Evolutionary conservation across 768 basidiomycete species (phyloP).

Genomic region (Xerocomus potaroensis): DNA sequence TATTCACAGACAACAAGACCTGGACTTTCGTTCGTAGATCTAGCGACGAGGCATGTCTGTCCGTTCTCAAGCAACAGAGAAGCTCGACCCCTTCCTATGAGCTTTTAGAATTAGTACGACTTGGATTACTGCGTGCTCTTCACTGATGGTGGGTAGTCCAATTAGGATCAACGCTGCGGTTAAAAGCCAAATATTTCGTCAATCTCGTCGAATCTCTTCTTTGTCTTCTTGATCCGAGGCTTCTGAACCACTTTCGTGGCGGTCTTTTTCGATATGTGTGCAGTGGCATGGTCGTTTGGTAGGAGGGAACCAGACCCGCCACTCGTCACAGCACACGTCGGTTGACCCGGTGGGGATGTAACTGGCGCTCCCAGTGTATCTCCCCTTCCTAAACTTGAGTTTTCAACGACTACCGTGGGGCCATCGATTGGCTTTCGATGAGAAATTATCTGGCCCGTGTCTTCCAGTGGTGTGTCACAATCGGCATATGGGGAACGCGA

Average conservation of each 20-base stretch:
- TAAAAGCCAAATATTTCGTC: slow-evolving; percentile 27
- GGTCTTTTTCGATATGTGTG: background rate
- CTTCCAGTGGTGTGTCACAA: slow-evolving; percentile 8
- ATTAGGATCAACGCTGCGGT: no score
- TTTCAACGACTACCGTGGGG: background rate
- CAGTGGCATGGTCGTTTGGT: background rate
- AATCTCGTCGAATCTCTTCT: slow-evolving; percentile 23
- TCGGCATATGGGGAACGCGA: background rate
- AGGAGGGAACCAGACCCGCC: background rate
- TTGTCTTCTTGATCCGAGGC: slow-evolving; percentile 12
- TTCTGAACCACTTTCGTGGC: slow-evolving; percentile 5
- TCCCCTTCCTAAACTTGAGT: background rate
- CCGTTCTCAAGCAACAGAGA: no score
- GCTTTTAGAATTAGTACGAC: no score
- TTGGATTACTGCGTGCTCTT: no score
- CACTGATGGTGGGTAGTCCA: no score
- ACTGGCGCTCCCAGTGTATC: background rate
- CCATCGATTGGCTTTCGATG: background rate
- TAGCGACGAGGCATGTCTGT: no score
- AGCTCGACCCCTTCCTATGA: no score
- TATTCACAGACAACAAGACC: no score
- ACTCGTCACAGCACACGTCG: slow-evolving; percentile 5
- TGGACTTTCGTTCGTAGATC: no score
- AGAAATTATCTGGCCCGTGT: slow-evolving; percentile 14
- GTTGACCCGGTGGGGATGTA: background rate